Base-by-base conservation (phyloP, 1,139 yeast species). In the Hanseniaspora gamundiae region DNA sequence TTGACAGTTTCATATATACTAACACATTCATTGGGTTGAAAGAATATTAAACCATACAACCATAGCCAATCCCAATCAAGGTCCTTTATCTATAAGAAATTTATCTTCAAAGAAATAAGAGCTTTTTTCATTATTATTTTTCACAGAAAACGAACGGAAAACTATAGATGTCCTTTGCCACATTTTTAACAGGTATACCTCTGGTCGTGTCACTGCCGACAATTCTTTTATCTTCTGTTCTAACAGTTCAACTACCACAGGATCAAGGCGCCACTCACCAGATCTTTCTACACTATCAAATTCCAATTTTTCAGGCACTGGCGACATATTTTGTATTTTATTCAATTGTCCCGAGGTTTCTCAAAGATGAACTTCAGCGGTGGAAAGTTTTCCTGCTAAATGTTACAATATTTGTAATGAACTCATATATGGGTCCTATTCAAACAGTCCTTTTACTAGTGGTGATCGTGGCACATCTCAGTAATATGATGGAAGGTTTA, bases 161-260 rank as follows among this genome's bases (percentile, higher is more conserved):
- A n/a, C n/a, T n/a, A n/a, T n/a, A 13, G 6, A 21, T 22, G 29
- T 11, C 13, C 2, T 36, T 36, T 14, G 16, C 39, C 7, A 14
- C 29, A 7, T 36, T 36, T 36, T 11, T 62, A 16, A 58, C 63
- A 17, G 54, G 55, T 21, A 54, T 65, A 3, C 69, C 69, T 2
- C 41, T 65, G 33, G 47, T 64, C 10, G 54, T 65, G 28, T 62
- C 68, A 10, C 64, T 55, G 45, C 68, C 69, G 9, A 63, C 68
- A 0, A 50, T 60, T 11, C 49, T 65, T 9, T 48, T 65, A 24
- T 57, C 67, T 10, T 56, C 61, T 35, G 58, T 53, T 42, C 49
- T 62, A 42, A 56, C 62, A 27, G 48, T 56, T 44, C 49, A 56
- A 36, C 47, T 51, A 13, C 46, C 43, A 24, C 45, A 45, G 20